These are phyloP conservation scores for Suillus subalutaceus DNA, from an alignment of 768 basidiomycete genomes.

Conservation along the genomic window DNA sequence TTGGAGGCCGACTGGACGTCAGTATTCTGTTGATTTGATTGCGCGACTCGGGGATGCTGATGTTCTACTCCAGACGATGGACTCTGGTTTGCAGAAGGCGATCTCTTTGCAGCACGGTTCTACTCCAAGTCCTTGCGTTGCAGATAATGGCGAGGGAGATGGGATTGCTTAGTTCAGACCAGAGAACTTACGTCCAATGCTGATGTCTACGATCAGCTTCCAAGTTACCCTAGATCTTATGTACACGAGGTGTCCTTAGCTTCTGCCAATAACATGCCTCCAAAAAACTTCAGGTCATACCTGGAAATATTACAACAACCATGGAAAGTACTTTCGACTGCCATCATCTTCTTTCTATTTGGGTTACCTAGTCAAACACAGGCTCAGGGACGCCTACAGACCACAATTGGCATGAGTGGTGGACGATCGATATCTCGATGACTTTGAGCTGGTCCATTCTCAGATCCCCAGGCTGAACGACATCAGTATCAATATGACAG, in stretches of 20 bases:
- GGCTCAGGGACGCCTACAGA: background rate
- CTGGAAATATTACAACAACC: background rate
- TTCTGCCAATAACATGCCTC: background rate
- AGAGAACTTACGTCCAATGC: background rate
- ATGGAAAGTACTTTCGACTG: background rate
- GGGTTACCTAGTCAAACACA: background rate
- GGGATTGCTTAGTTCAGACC: background rate
- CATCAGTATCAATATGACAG: background rate
- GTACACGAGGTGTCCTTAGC: background rate
- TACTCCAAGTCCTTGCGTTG: background rate
- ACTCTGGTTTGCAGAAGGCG: slow-evolving; percentile 11
- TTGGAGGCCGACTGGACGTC: slow-evolving; percentile 17
- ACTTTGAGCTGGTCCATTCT: background rate
- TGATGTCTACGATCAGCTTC: background rate
- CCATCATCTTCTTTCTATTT: background rate
- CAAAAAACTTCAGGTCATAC: background rate
- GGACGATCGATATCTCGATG: background rate
- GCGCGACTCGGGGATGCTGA: background rate
- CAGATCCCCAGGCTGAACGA: background rate
- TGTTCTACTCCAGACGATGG: slow-evolving; percentile 1
- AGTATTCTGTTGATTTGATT: background rate
- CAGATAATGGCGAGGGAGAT: slow-evolving; percentile 1
- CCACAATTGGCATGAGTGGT: background rate
- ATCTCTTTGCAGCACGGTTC: slow-evolving; percentile 11
- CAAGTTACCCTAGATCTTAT: background rate